Base-by-base conservation (phyloP, 23 red algal genomes). In the Gracilariopsis chorda region DNA sequence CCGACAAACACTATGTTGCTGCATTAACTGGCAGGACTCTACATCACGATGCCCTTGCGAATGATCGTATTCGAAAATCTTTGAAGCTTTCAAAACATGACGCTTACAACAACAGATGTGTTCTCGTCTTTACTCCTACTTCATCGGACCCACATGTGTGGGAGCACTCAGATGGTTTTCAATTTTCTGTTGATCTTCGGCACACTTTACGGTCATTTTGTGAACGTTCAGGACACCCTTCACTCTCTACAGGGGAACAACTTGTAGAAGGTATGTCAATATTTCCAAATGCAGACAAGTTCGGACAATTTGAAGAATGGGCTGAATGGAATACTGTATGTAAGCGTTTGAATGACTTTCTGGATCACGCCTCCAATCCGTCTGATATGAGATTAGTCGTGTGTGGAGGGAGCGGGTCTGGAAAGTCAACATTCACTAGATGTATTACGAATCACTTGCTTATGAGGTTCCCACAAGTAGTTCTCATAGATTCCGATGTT, bases 351-450 rank as follows among this genome's bases (percentile, higher is more conserved):
- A 44, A 46, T 73, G 37, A 73, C 2, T 73, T 25, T 23, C 33
- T 73, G 67, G 19, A 46, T 7, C 37, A 46, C 11, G 40, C 40
- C 3, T 10, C 37, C 23, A 32, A 46, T 10, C 67, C 76, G 4
- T 57, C 21, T 29, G 76, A 56, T 29, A 39, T 80, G 17, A 36
- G 76, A 40, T 10, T 80, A 21, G 23, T 80, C 19, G 49, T 60
- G 35, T 80, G 76, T 27, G 76, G 76, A 39, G 76, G 19, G 3
- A n/a, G 55, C 76, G 76, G 76, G 13, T 59, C 51, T 33, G 76
- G 76, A 25, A 80, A 80, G 76, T 80, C 76, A 28, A 80, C 55
- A 1, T 60, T 80, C 55, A 60, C 76, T n/a, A 56, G 76, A 7
- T 80, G 76, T 28, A 25, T 80, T 27, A 45, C 56, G 24, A 80